Base-by-base conservation (phyloP, 768 basidiomycete species). In the Termitomyces heimii region DNA sequence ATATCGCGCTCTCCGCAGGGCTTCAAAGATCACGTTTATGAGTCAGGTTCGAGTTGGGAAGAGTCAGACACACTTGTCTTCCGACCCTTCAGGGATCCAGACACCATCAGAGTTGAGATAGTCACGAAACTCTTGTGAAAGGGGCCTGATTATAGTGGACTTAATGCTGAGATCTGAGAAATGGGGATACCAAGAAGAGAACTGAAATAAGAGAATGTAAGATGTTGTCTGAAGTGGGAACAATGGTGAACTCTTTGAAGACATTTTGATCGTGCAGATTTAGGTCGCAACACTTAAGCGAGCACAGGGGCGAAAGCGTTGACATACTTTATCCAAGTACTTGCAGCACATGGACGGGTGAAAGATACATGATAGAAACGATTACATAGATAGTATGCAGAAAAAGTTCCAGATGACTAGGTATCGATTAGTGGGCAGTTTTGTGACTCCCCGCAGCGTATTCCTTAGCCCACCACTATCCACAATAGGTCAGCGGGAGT, bases 101-200 rank as follows among this genome's bases (percentile, higher is more conserved):
- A 95, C 82, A n/a, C 92, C 83, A 63, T 96, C 90, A n/a, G 86
- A 80, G 58, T 89, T 78, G 40, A 95, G 78, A 67, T 94, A 95
- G 16, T 79, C 77, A 40, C 74, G 71, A 59, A 96, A 94, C 0
- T 80, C 77, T 32, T 70, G 66, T 4, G 79, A 75, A 7, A 94
- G 72, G 0, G 91, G 89, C 22, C 78, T 82, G 61, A 94, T 82
- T 53, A 92, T 73, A 9, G 82, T 92, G 8, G 88, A 89, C 68
- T 82, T 88, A 62, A 91, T 84, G 51, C 82, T 85, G 28, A 82
- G 64, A 8, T 73, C 69, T 10, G 83, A 73, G 68, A 91, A 94
- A 8, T 62, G 67, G 5, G 91, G 83, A 65, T 92, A 92, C 94
- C 94, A 95, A 2, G 82, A 82, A 1, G 92, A 93, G 63, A 91